Conservation (phyloP, 2,329 filamentous ascomycete genomes). For the Aspergillus bombycis region DNA sequence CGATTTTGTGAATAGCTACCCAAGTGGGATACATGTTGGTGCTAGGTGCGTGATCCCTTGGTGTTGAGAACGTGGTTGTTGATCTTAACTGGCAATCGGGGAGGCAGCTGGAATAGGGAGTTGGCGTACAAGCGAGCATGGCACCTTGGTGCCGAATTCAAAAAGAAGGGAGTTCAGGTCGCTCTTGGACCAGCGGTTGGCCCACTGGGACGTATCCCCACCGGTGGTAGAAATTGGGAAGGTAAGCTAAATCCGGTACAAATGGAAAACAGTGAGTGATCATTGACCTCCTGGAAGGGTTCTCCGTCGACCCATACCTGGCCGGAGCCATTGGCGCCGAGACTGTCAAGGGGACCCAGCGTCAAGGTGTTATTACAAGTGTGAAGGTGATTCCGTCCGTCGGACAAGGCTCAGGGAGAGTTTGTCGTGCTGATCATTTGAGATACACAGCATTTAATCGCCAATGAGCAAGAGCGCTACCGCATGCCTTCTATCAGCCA, state of each 20-base stretch:
- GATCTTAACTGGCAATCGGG: too few species aligned
- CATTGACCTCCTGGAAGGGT: too few species aligned
- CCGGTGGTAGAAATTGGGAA: conserved; percentile 51
- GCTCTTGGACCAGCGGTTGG: conserved; percentile 44
- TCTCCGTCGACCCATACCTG: conserved; percentile 16
- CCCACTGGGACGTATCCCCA: conserved; percentile 46
- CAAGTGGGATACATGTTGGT: neutral
- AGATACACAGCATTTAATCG: conserved; percentile 28
- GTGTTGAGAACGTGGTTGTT: too few species aligned
- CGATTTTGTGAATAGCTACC: neutral
- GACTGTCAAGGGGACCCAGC: neutral
- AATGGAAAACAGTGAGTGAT: too few species aligned
- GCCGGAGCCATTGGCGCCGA: neutral
- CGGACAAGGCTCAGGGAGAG: too few species aligned
- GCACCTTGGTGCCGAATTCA: conserved; percentile 21
- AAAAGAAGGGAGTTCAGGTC: conserved; percentile 49
- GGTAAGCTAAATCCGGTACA: too few species aligned
- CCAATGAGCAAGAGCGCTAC: conserved; percentile 61
- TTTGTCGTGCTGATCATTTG: too few species aligned
- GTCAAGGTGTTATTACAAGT: neutral
- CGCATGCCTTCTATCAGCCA: conserved; percentile 29
- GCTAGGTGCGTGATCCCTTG: too few species aligned
- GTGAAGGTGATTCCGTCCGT: too few species aligned
- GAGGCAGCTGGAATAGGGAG: neutral
- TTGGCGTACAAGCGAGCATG: neutral